A percentile compares a stretch with the other conserved stretches of the same genome.
Evolutionary conservation across 208 protist species (phyloP).

Genomic region (Trypanosoma brucei): DNA sequence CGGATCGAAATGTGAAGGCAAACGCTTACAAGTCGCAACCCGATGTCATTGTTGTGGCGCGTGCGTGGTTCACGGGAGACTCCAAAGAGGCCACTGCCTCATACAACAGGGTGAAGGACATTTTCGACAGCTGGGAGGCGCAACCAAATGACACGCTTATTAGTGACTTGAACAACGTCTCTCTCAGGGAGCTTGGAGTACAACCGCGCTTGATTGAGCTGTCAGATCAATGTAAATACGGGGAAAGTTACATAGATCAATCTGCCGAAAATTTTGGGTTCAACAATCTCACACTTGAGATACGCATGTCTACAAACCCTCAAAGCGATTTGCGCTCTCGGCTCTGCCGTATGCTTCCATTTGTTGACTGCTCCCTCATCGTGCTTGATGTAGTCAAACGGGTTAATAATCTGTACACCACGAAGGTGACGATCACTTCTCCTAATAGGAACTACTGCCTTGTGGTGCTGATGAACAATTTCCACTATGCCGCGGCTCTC

Average conservation of each 20-base stretch:
- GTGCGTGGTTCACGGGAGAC: conserved; percentile 33
- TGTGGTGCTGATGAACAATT: conserved; percentile 37
- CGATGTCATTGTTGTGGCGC: conserved; percentile 34
- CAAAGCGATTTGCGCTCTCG: not conserved
- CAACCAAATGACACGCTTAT: conserved; percentile 8
- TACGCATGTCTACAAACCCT: conserved; percentile 11
- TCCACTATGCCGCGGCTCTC: conserved; percentile 41
- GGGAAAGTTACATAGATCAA: conserved; percentile 1
- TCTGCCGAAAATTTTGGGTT: conserved; percentile 7
- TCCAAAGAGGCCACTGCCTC: conserved; percentile 6
- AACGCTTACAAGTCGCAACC: conserved; percentile 18
- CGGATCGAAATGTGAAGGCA: conserved; percentile 13
- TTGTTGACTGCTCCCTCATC: conserved; percentile 17
- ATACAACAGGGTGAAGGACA: conserved; percentile 19
- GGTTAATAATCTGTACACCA: not conserved
- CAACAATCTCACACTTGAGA: conserved; percentile 17
- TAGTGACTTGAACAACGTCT: conserved; percentile 33
- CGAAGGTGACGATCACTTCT: conserved; percentile 16
- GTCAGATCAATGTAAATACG: conserved; percentile 32
- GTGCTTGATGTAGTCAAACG: not conserved
- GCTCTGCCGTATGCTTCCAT: conserved; percentile 16
- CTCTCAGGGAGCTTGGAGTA: conserved; percentile 25
- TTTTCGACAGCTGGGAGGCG: conserved; percentile 24
- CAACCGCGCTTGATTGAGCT: conserved; percentile 41
- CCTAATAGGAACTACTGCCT: conserved; percentile 23